Evolutionary conservation across 139 green algal genomes (phyloP).

Genomic region (Edaphochlamys debaryana): DNA sequence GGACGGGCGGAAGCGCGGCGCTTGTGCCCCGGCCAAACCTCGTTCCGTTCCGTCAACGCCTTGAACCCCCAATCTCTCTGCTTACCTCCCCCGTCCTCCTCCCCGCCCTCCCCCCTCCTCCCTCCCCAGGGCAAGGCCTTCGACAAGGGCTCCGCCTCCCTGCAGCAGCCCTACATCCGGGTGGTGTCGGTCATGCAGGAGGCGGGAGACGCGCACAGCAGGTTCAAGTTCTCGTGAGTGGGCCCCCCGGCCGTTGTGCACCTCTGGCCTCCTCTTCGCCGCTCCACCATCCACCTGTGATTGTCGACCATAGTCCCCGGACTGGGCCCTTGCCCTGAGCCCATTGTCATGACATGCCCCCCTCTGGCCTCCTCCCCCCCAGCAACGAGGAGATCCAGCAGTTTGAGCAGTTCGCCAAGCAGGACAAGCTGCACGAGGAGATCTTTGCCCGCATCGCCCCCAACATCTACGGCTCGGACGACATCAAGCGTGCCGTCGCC

Average conservation of each 20-base stretch:
- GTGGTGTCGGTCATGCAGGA: constrained; percentile 89
- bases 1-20: neutral
- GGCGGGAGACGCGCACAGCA: constrained; percentile 74
- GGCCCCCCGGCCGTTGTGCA: too few relatives aligned
- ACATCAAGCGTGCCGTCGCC: constrained; percentile 97
- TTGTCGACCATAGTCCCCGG: too few relatives aligned
- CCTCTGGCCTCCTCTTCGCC: too few relatives aligned
- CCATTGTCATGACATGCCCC: too few relatives aligned
- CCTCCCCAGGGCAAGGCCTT: constrained; percentile 48
- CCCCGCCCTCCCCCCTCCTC: neutral
- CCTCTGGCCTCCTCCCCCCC: neutral
- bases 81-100: too few relatives aligned
- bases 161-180: constrained; percentile 95
- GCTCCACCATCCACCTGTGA: too few relatives aligned
- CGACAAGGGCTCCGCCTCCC: constrained; percentile 71
- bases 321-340: too few relatives aligned
- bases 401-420: constrained; percentile 90
- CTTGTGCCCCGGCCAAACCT: too few relatives aligned
- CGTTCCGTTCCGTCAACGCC: too few relatives aligned
- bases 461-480: constrained; percentile 94
- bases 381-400: constrained; percentile 78
- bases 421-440: constrained; percentile 75
- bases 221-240: constrained; percentile 79
- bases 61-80: too few relatives aligned
- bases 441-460: constrained; percentile 90